These are phyloP conservation scores for Aquanectria penicillioides DNA, from an alignment of 2,329 filamentous ascomycete genomes.

Conservation along the genomic window DNA sequence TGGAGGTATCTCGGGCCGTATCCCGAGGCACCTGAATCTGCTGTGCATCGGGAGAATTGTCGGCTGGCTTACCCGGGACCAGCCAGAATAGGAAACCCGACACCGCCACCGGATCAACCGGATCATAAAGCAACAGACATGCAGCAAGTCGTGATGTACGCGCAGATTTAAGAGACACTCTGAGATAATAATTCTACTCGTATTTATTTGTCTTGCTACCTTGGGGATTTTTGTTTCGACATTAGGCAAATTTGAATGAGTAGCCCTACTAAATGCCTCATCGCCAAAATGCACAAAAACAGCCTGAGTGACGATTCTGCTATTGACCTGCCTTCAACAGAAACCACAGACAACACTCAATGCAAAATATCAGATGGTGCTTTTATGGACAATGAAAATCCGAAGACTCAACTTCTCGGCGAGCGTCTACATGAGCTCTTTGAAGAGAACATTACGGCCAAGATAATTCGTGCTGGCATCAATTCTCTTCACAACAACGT, in stretches of 20 bases:
- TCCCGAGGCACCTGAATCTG: background rate
- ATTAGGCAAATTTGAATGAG: no score
- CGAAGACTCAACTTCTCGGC: background rate
- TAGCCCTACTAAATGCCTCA: background rate
- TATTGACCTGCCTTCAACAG: no score
- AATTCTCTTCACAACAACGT: slow-evolving; percentile 28
- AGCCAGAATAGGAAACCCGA: slow-evolving; percentile 5
- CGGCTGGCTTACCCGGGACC: background rate
- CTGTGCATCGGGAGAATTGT: slow-evolving; percentile 12
- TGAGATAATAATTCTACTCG: background rate
- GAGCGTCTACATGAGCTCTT: slow-evolving; percentile 17
- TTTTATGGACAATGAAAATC: background rate
- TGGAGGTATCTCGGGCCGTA: background rate
- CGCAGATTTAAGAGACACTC: background rate
- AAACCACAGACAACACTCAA: background rate
- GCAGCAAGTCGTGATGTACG: background rate
- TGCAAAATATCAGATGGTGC: no score
- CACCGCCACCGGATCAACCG: background rate
- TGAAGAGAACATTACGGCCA: slow-evolving; percentile 35
- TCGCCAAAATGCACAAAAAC: background rate
- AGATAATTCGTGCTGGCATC: slow-evolving; percentile 27
- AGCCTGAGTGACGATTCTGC: background rate
- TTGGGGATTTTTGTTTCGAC: no score
- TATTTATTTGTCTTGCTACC: slow-evolving; percentile 6
- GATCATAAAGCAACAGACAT: background rate